These are phyloP conservation scores for Hordeum vulgare DNA, from an alignment of 176 grass and related monocot species.

Conservation along the genomic window DNA sequence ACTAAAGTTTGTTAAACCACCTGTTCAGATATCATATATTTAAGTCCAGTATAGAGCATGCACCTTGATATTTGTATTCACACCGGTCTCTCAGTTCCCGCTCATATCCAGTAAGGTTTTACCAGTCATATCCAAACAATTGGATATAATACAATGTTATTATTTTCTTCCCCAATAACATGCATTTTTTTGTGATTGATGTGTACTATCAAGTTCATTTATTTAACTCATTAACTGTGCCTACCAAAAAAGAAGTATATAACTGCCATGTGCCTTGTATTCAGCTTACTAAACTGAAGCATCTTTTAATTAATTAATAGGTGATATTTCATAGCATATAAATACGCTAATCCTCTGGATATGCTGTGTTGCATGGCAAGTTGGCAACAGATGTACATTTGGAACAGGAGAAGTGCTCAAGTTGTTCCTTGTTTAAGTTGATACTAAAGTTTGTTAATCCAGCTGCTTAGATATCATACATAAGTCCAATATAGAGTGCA, in stretches of 20 bases:
- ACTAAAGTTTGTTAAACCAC: neutral
- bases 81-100: neutral
- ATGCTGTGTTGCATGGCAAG: neutral
- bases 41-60: neutral
- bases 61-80: neutral
- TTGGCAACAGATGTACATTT: neutral
- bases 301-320: neutral
- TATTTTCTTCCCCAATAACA: neutral
- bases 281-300: too few species aligned
- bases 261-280: neutral
- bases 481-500: neutral
- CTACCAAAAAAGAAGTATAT: neutral
- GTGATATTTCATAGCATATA: neutral
- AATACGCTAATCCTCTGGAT: neutral
- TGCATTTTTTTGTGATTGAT: neutral
- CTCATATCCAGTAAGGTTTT: neutral
- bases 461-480: neutral
- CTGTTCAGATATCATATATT: neutral
- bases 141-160: neutral
- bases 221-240: neutral
- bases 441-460: neutral
- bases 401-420: neutral
- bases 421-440: slow-evolving; percentile 5
- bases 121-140: neutral
- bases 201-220: neutral